These are phyloP conservation scores for Phylloporus sp. DNA, from an alignment of 768 basidiomycete species.

Conservation along the genomic window DNA sequence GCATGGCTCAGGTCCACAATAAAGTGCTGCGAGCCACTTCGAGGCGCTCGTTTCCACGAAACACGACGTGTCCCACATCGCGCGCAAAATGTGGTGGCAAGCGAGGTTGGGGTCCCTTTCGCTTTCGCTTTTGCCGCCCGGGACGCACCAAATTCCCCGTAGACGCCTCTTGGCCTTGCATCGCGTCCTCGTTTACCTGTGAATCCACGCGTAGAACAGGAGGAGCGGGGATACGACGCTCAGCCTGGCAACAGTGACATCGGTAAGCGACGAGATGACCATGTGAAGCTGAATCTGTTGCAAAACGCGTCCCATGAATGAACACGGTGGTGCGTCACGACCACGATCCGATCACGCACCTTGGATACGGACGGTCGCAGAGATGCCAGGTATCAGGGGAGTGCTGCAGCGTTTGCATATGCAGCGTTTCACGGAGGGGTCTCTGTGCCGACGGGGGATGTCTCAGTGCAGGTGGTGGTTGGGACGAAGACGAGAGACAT, in stretches of 20 bases:
- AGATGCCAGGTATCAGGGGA: slow-evolving; percentile 63
- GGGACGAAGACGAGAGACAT: slow-evolving; percentile 23
- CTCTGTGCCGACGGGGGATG: slow-evolving; percentile 42
- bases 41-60: slow-evolving; percentile 55
- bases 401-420: slow-evolving; percentile 66
- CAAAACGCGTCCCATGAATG: slow-evolving; percentile 19
- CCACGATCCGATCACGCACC: slow-evolving; percentile 35
- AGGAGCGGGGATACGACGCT: slow-evolving; percentile 66
- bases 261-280: slow-evolving; percentile 53
- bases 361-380: slow-evolving; percentile 59
- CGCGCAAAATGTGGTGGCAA: slow-evolving; percentile 58
- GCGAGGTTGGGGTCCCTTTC: slow-evolving; percentile 31
- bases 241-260: slow-evolving; percentile 53
- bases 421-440: slow-evolving; percentile 78
- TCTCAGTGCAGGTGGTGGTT: no score
- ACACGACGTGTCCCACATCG: slow-evolving; percentile 60
- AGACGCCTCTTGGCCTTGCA: background rate
- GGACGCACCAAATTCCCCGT: background rate
- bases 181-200: background rate
- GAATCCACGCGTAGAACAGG: slow-evolving; percentile 29
- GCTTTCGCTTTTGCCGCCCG: slow-evolving; percentile 11
- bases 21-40: background rate
- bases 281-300: slow-evolving; percentile 42
- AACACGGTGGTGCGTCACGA: background rate
- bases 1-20: background rate